Conservation (phyloP, 1,284 basidiomycete genomes). For the Trametes polyzona region DNA sequence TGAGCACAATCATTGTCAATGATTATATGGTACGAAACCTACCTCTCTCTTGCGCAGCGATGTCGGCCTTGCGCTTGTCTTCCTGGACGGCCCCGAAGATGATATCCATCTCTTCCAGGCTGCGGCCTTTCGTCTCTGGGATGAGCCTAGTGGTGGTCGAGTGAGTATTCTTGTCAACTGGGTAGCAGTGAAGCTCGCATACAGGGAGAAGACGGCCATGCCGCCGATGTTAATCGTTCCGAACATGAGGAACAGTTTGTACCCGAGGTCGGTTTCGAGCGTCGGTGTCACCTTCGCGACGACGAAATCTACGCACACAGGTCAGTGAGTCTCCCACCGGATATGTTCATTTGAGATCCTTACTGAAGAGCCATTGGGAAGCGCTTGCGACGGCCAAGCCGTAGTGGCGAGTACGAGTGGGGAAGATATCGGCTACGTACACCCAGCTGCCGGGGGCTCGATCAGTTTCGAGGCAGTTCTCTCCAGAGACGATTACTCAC, state of each 20-base stretch:
- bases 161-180: slow-evolving; percentile 2
- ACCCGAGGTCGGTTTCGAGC: slow-evolving; percentile 62
- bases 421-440: slow-evolving; percentile 83
- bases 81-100: slow-evolving; percentile 71
- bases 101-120: slow-evolving; percentile 81
- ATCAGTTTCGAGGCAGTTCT: not conserved
- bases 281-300: slow-evolving; percentile 74
- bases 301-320: slow-evolving; percentile 59
- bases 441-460: slow-evolving; percentile 51
- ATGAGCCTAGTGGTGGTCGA: slow-evolving; percentile 56
- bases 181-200: slow-evolving; percentile 13
- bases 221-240: slow-evolving; percentile 58
- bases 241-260: slow-evolving; percentile 74
- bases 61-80: slow-evolving; percentile 60
- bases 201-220: slow-evolving; percentile 41
- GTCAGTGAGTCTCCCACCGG: not conserved
- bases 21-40: slow-evolving; percentile 1
- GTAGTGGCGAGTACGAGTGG: slow-evolving; percentile 78
- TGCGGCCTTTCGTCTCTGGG: slow-evolving; percentile 78
- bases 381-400: slow-evolving; percentile 73
- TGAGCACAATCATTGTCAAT: too few species aligned
- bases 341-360: slow-evolving; percentile 31
- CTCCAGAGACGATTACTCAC: slow-evolving; percentile 9
- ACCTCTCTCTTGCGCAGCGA: slow-evolving; percentile 51
- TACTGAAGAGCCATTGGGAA: slow-evolving; percentile 82